Percentiles rank a stretch among this genome's conserved stretches.
phyloP scores from a whole-genome alignment of 257 asterid species.

The Primulina eburnea region DNA sequence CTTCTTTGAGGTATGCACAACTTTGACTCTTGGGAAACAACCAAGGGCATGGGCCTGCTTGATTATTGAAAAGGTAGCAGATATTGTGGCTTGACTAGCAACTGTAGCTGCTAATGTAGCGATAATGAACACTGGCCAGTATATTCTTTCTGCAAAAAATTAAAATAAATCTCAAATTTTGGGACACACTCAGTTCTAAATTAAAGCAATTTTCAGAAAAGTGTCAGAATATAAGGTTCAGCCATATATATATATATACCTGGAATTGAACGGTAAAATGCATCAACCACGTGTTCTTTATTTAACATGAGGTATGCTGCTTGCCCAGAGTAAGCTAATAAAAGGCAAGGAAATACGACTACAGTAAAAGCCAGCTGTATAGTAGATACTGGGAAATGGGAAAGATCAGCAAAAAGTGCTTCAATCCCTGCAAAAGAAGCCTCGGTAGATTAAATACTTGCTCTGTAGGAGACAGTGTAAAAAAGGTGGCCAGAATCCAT shows the following conservation, averaged over 20 bases:
- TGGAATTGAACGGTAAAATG: conserved; percentile 96
- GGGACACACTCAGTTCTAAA: not conserved
- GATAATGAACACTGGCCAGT: conserved; percentile 84
- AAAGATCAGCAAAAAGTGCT: conserved; percentile 97
- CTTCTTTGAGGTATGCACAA: conserved; percentile 88
- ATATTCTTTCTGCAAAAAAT: conserved; percentile 55
- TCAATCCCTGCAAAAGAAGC: conserved; percentile 73
- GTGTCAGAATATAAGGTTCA: conserved; percentile 3
- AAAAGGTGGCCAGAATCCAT: not conserved
- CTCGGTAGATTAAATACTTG: conserved; percentile 12
- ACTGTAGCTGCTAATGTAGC: conserved; percentile 95
- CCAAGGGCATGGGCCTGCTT: conserved; percentile 96
- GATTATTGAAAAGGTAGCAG: conserved; percentile 92
- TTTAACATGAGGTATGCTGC: conserved; percentile 90
- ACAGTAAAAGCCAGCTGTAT: conserved; percentile 90
- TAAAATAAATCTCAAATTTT: not conserved
- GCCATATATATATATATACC: conserved; percentile 40
- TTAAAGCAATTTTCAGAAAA: not conserved
- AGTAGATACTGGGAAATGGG: conserved; percentile 89
- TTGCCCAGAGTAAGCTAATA: conserved; percentile 91
- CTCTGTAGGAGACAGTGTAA: not conserved
- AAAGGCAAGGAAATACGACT: conserved; percentile 93
- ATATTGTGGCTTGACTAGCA: conserved; percentile 95
- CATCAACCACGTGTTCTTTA: conserved; percentile 65
- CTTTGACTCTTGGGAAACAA: conserved; percentile 95